Evolutionary conservation across 176 grass and related monocot genomes (phyloP), one percentile per base, ranked within the genome.

Genomic region (Tillandsia leiboldiana): DNA sequence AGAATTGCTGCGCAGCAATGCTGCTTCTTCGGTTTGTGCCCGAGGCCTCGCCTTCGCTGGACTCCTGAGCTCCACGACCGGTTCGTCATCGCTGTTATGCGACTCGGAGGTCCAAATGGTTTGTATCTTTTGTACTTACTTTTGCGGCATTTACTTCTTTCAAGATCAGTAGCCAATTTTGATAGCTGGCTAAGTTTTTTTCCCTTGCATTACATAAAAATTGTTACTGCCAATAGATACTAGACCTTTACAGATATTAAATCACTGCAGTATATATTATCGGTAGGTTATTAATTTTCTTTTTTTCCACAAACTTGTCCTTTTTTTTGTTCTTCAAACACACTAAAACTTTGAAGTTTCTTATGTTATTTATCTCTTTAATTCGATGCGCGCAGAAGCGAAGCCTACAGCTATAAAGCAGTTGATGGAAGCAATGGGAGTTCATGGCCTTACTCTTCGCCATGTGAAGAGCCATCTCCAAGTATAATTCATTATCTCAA

Each of bases 391-490:
- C 0, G 23, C 66, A 87, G 80, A 79, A 29, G 76, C 84, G 67
- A 87, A 87, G 77, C 84, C 84, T 47, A 9, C 67, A 42, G 63
- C 75, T 51, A 50, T 87, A 64, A 75, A 69, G 75, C 12, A 79
- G 64, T 51, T 26, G 13, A 87, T 82, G 75, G 79, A 87, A 71
- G 75, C 71, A 63, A 75, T 82, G 79, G 79, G 79, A 50, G 79
- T 75, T 68, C 28, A 12, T 51, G 63, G 75, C 29, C 71, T 87
- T 9, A 82, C 71, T 28, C 51, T 56, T 26, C 2, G 26, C 24
- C 81, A 87, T 53, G 51, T 87, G 22, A 87, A 87, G 48, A 87
- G 79, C 56, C 84, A 87, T 73, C 75, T 87, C 51, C 70, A 87
- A 48, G 84, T 86, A 71, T 50, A 42, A 42, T 17, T 50, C 18